These are phyloP conservation scores for Sungouiella blattae DNA, from an alignment of 805 yeast species.

Conservation along the genomic window DNA sequence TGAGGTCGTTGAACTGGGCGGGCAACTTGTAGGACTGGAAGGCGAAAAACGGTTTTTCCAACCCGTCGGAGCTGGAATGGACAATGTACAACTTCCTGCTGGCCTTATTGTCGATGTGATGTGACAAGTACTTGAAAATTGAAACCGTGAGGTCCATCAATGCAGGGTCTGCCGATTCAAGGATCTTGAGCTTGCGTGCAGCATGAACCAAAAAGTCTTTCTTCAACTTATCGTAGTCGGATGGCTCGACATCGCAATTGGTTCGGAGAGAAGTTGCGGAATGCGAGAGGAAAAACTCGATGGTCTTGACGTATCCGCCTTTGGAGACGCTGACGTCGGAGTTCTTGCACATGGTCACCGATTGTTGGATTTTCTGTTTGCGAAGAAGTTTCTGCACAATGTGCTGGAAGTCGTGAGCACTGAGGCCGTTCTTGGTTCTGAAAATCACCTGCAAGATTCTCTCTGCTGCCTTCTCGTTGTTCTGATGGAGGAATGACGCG, in stretches of 20 bases:
- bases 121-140: conserved; percentile 17
- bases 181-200: conserved; percentile 7
- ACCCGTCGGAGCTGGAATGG: conserved; percentile 6
- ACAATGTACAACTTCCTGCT: conserved; percentile 16
- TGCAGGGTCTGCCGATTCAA: conserved; percentile 14
- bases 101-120: conserved; percentile 18
- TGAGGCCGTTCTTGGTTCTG: conserved; percentile 25
- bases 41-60: conserved; percentile 8
- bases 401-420: conserved; percentile 22
- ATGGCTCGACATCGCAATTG: background rate
- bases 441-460: conserved; percentile 27
- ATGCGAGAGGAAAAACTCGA: conserved; percentile 11
- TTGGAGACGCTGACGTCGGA: conserved; percentile 21
- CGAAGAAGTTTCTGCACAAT: conserved; percentile 25
- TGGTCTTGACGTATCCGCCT: conserved; percentile 22
- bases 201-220: conserved; percentile 9
- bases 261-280: background rate
- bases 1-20: conserved; percentile 12
- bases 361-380: conserved; percentile 22
- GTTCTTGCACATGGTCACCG: conserved; percentile 20
- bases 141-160: conserved; percentile 14
- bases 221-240: conserved; percentile 3
- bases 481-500: conserved; percentile 23
- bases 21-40: conserved; percentile 21
- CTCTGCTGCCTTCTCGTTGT: conserved; percentile 27